A percentile compares a stretch with the other conserved stretches of the same genome.
phyloP scores from a whole-genome alignment of 495 filamentous ascomycete genomes.

The Hyaloscypha bicolor region DNA sequence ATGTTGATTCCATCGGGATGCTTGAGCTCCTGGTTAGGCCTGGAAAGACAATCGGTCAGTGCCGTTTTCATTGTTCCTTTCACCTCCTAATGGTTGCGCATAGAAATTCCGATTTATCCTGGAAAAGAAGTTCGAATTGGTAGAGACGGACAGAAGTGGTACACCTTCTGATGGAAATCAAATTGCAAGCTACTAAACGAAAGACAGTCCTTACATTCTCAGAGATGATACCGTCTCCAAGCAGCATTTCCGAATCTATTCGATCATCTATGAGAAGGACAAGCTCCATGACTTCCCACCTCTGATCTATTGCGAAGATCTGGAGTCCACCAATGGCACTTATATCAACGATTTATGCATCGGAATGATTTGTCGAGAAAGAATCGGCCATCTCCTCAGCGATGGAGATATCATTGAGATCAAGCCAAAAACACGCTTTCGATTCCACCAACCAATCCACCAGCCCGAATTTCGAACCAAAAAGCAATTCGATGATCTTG shows the following conservation, averaged over 20 bases:
- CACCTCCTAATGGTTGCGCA: background rate
- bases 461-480: slow-evolving; percentile 5
- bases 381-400: slow-evolving; percentile 50
- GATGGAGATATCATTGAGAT: slow-evolving; percentile 56
- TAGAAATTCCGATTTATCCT: slow-evolving; percentile 29
- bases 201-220: slow-evolving; percentile 12
- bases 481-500: slow-evolving; percentile 31
- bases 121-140: slow-evolving; percentile 41
- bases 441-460: slow-evolving; percentile 34
- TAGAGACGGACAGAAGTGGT: slow-evolving; percentile 38
- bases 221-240: slow-evolving; percentile 49
- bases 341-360: slow-evolving; percentile 52
- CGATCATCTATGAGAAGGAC: slow-evolving; percentile 49
- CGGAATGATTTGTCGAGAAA: slow-evolving; percentile 37
- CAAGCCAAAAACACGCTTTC: slow-evolving; percentile 39
- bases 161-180: slow-evolving; percentile 9
- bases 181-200: slow-evolving; percentile 1
- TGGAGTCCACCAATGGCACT: slow-evolving; percentile 58
- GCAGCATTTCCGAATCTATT: slow-evolving; percentile 63
- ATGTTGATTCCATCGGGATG: slow-evolving; percentile 15
- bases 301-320: slow-evolving; percentile 62
- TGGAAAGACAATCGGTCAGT: background rate
- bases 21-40: slow-evolving; percentile 2
- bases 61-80: background rate
- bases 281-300: slow-evolving; percentile 39